These are phyloP conservation scores for Pelargonium exstipulatum DNA, from an alignment of 441 rosid genomes.

Conservation along the genomic window DNA sequence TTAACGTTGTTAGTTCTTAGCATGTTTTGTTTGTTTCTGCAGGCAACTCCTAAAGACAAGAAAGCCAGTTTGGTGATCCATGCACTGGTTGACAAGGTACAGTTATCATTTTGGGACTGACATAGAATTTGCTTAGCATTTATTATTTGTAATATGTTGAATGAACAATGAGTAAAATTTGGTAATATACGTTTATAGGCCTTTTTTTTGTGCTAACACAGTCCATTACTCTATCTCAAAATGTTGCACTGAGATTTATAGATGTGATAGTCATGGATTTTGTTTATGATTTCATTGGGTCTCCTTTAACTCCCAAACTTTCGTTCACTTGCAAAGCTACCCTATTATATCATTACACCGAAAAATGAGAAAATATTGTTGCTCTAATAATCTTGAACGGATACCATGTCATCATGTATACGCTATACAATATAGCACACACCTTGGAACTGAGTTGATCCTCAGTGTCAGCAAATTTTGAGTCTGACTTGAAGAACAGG, in stretches of 20 bases:
- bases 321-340: too few species aligned
- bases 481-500: constrained; percentile 8
- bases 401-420: not conserved
- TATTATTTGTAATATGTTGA: not conserved
- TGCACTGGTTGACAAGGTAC: constrained; percentile 14
- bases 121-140: not conserved
- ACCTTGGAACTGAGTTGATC: not conserved
- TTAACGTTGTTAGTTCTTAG: not conserved
- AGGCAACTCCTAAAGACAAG: constrained; percentile 18
- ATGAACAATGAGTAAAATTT: not conserved
- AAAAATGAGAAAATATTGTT: not conserved
- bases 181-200: not conserved
- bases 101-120: not conserved
- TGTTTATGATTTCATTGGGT: not conserved
- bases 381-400: not conserved
- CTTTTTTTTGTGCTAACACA: not conserved
- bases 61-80: constrained; percentile 18
- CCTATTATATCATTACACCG: not conserved
- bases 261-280: not conserved
- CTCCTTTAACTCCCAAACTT: too few species aligned
- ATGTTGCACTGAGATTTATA: not conserved
- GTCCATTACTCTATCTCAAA: not conserved
- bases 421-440: not conserved
- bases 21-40: not conserved
- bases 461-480: not conserved